Evolutionary conservation across 805 yeast genomes (phyloP).

Genomic region (Nakazawaea pomicola): DNA sequence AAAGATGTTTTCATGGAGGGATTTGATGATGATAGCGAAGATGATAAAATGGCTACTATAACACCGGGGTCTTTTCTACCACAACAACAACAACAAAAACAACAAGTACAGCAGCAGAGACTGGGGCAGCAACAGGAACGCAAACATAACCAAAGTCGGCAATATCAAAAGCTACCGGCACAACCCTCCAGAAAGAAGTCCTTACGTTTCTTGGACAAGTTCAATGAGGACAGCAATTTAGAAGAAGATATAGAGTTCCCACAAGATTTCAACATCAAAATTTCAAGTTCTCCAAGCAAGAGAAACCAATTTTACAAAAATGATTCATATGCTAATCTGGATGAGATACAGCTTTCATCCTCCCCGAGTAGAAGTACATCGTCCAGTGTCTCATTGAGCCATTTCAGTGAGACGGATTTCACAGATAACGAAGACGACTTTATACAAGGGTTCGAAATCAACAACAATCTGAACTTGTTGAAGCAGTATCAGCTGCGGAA

Average conservation of each 20-base stretch:
- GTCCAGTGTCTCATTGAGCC: conserved; percentile 1
- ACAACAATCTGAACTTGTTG: conserved; percentile 11
- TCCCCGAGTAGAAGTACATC: conserved; percentile 10
- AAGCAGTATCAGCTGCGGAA: conserved; percentile 9
- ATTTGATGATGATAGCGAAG: background rate
- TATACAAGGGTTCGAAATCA: conserved; percentile 11
- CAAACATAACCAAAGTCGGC: too few species aligned
- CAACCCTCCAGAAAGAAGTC: too few species aligned
- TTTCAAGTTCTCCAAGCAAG: background rate
- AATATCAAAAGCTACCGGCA: too few species aligned
- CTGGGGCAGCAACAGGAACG: too few species aligned
- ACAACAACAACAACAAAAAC: background rate
- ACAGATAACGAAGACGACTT: conserved; percentile 11
- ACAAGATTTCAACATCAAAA: conserved; percentile 37
- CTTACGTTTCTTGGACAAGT: too few species aligned
- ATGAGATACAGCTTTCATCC: background rate
- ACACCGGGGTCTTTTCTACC: background rate
- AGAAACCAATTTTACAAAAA: background rate
- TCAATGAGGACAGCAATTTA: conserved; percentile 23
- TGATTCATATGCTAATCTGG: background rate
- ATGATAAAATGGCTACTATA: background rate
- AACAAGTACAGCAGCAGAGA: too few species aligned
- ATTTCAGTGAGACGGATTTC: conserved; percentile 11
- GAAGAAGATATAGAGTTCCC: conserved; percentile 39
- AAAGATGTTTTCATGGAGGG: conserved; percentile 4